Evolutionary conservation across 1,284 basidiomycete genomes (phyloP).

Genomic region (Papiliotrema flavescens): DNA sequence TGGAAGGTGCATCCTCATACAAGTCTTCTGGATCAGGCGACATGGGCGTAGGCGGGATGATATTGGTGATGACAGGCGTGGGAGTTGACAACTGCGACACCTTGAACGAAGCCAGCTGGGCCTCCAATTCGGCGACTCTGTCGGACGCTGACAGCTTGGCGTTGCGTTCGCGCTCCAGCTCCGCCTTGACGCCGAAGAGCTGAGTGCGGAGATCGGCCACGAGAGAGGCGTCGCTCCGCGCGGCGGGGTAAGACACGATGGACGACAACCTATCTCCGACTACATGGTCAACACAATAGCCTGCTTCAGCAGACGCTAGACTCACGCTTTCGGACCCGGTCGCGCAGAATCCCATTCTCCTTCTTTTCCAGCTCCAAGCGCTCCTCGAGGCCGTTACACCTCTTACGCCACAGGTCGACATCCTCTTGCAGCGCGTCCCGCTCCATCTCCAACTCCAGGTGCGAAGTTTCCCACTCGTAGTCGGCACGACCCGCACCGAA

Average conservation of each 20-base stretch:
- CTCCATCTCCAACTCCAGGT: conserved; percentile 42
- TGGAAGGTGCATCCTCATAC: not conserved
- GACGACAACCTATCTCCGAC: conserved; percentile 18
- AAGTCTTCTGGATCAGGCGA: not conserved
- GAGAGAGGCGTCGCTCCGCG: conserved; percentile 12
- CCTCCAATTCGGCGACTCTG: conserved; percentile 17
- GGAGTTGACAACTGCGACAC: not conserved
- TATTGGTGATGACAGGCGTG: not conserved
- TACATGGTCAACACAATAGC: conserved; percentile 3
- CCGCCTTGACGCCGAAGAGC: conserved; percentile 34
- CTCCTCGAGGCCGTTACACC: conserved; percentile 36
- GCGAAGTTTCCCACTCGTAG: conserved; percentile 9
- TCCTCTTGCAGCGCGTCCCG: conserved; percentile 41
- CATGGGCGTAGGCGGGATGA: conserved; percentile 4
- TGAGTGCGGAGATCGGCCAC: conserved; percentile 39
- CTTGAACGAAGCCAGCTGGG: not conserved
- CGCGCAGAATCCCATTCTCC: conserved; percentile 28
- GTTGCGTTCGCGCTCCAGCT: conserved; percentile 34
- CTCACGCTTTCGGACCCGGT: conserved; percentile 43
- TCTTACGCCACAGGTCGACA: conserved; percentile 37
- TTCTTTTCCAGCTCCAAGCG: conserved; percentile 34
- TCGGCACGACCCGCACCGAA: not conserved
- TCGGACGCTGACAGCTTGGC: conserved; percentile 24
- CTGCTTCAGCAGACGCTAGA: not conserved
- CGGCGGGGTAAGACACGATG: conserved; percentile 9